Conservation (phyloP, 108 stramenopile genomes). For the Conticribra weissflogii region DNA sequence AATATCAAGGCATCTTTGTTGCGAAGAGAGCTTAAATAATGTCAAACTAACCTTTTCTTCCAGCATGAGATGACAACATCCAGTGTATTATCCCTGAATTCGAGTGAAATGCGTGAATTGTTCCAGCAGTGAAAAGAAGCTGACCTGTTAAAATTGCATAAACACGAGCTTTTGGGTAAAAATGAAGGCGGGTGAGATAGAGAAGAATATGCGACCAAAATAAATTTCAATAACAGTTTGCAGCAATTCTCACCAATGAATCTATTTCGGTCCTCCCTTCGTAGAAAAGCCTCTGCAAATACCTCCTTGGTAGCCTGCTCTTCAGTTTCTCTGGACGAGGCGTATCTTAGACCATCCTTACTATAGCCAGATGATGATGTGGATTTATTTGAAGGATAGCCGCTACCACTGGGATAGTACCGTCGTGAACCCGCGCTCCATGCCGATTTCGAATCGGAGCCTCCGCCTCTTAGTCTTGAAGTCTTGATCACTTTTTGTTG, state of each 20-base stretch:
- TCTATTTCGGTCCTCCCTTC: slow-evolving; percentile 68
- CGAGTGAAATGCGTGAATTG: slow-evolving; percentile 63
- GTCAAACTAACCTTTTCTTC: slow-evolving; percentile 24
- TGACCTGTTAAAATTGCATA: slow-evolving; percentile 80
- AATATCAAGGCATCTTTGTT: no score
- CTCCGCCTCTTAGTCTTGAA: slow-evolving; percentile 17
- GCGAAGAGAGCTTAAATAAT: no score
- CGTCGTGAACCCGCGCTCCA: slow-evolving; percentile 36
- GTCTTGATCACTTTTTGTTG: no score
- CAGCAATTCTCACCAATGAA: slow-evolving; percentile 69
- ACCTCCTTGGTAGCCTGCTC: slow-evolving; percentile 50
- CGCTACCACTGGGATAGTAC: slow-evolving; percentile 2
- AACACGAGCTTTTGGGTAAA: slow-evolving; percentile 58
- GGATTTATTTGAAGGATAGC: neutral
- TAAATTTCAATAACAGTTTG: no score
- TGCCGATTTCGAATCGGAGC: slow-evolving; percentile 29
- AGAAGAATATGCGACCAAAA: no score
- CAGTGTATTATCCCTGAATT: slow-evolving; percentile 47
- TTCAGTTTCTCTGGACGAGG: slow-evolving; percentile 20
- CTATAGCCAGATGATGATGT: slow-evolving; percentile 1
- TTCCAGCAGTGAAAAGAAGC: slow-evolving; percentile 67
- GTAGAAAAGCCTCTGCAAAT: slow-evolving; percentile 65
- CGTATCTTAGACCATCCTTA: neutral
- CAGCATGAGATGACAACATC: slow-evolving; percentile 42
- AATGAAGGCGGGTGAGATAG: neutral